Evolutionary conservation across 1,284 basidiomycete species (phyloP).

Genomic region (Ceratorhiza oryzae-sativae): DNA sequence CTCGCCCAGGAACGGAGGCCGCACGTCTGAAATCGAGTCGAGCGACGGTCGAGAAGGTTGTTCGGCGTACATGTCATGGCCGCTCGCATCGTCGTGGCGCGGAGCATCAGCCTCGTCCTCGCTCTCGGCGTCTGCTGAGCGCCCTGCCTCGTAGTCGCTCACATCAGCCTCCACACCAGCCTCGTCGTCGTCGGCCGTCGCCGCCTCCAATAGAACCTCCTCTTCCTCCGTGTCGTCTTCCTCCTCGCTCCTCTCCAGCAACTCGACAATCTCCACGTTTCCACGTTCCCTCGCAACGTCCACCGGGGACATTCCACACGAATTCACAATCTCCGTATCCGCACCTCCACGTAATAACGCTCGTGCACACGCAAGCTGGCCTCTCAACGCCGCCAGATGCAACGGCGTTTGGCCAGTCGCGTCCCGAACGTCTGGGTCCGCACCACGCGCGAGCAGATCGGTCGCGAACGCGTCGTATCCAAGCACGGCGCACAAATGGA

Average conservation of each 20-base stretch:
- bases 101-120: slow-evolving; percentile 47
- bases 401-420: slow-evolving; percentile 90
- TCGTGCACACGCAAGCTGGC: slow-evolving; percentile 69
- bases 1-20: slow-evolving; percentile 31
- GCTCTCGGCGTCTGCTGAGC: slow-evolving; percentile 51
- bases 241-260: slow-evolving; percentile 51
- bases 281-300: slow-evolving; percentile 74
- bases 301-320: slow-evolving; percentile 77
- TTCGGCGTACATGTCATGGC: slow-evolving; percentile 29
- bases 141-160: slow-evolving; percentile 72
- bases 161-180: slow-evolving; percentile 51
- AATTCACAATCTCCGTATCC: slow-evolving; percentile 75
- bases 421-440: slow-evolving; percentile 86
- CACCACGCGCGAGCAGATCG: slow-evolving; percentile 75
- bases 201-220: slow-evolving; percentile 44
- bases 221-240: slow-evolving; percentile 54
- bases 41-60: slow-evolving; percentile 28
- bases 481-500: slow-evolving; percentile 87
- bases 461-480: slow-evolving; percentile 76
- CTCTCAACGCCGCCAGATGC: slow-evolving; percentile 81
- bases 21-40: slow-evolving; percentile 36
- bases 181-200: slow-evolving; percentile 6
- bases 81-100: slow-evolving; percentile 41
- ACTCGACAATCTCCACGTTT: slow-evolving; percentile 54
- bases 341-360: slow-evolving; percentile 82